Percentiles rank a stretch among this genome's conserved stretches.
Evolutionary conservation across 2,329 filamentous ascomycete species (phyloP).

Genomic region (Verticillium nubilum): DNA sequence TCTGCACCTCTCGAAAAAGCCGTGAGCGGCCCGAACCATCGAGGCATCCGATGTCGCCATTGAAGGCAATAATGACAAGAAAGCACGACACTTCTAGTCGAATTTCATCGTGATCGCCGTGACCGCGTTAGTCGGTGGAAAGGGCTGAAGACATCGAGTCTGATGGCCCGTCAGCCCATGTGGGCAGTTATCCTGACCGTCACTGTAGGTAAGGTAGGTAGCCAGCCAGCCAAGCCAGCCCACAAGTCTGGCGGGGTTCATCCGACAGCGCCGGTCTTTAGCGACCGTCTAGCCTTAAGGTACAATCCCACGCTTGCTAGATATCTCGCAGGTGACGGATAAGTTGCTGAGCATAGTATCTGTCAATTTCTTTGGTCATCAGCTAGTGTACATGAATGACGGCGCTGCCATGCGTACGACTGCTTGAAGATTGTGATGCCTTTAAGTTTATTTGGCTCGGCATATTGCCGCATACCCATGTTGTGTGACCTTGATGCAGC

Average conservation of each 20-base stretch:
- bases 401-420: too few species aligned
- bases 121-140: not conserved
- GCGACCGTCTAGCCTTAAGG: not conserved
- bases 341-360: not conserved
- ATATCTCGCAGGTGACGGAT: not conserved
- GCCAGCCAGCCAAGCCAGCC: too few species aligned
- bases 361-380: not conserved
- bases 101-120: not conserved
- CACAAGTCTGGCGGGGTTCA: not conserved
- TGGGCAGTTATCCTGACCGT: not conserved
- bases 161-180: not conserved
- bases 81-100: not conserved
- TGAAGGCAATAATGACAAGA: not conserved
- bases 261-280: not conserved
- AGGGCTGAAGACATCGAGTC: not conserved
- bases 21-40: not conserved
- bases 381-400: too few species aligned
- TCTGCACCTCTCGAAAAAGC: not conserved
- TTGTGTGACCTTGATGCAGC: not conserved
- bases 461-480: not conserved
- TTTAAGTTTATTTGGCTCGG: not conserved
- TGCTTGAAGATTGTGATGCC: too few species aligned
- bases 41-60: not conserved
- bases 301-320: not conserved
- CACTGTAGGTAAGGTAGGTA: too few species aligned